phyloP scores from a whole-genome alignment of 257 asterid species.

The Gentiana dahurica region DNA sequence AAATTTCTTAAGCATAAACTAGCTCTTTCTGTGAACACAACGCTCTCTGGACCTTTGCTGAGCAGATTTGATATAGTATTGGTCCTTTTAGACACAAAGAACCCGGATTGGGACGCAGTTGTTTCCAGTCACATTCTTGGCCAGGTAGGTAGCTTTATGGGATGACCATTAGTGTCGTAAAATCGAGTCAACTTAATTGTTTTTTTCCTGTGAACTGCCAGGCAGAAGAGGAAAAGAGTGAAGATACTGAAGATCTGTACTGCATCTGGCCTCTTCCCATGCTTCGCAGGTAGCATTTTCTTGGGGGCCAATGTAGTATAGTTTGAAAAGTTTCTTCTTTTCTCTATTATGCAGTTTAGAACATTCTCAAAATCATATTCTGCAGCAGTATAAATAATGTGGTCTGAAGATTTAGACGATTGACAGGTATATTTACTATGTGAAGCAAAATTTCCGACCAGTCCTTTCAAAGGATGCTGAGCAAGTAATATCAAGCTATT shows the following conservation, averaged over 20 bases:
- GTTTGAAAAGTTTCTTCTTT: background rate
- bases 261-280: conserved; percentile 73
- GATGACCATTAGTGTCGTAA: conserved; percentile 10
- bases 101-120: conserved; percentile 95
- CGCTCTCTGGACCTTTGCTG: conserved; percentile 91
- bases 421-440: conserved; percentile 72
- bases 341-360: background rate
- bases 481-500: conserved; percentile 84
- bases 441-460: conserved; percentile 75
- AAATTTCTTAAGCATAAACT: conserved; percentile 31
- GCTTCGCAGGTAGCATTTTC: conserved; percentile 58
- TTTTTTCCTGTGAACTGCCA: conserved; percentile 23
- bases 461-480: conserved; percentile 93
- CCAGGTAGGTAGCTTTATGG: conserved; percentile 43
- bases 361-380: conserved; percentile 4
- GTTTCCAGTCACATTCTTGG: conserved; percentile 93
- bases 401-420: conserved; percentile 4
- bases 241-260: conserved; percentile 38
- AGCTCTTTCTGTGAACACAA: conserved; percentile 93
- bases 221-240: conserved; percentile 38
- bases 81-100: conserved; percentile 89
- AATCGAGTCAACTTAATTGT: conserved; percentile 12
- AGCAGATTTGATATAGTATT: conserved; percentile 97
- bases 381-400: background rate
- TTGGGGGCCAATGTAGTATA: background rate